These are phyloP conservation scores for Dipodascus geniculatus DNA, from an alignment of 805 yeast genomes.

Conservation along the genomic window DNA sequence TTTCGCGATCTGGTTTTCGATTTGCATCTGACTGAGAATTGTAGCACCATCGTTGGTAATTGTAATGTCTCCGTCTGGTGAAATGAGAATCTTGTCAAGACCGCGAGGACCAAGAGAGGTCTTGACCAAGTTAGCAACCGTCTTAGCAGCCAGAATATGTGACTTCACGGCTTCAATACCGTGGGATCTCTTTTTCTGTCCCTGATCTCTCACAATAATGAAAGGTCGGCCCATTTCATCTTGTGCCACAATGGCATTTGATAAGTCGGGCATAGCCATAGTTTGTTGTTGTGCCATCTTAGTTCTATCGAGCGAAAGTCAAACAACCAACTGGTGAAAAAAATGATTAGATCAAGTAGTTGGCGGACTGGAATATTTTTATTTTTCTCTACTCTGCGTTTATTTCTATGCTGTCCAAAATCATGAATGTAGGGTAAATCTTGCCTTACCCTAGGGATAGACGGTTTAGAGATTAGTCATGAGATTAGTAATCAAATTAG, in stretches of 20 bases:
- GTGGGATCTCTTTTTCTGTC: conserved; percentile 48
- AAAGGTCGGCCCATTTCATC: conserved; percentile 99
- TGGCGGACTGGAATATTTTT: conserved; percentile 2
- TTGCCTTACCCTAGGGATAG: background rate
- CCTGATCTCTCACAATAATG: conserved; percentile 87
- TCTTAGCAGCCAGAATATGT: conserved; percentile 88
- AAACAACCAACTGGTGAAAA: background rate
- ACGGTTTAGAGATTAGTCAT: no score
- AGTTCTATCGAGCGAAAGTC: background rate
- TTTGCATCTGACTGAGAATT: conserved; percentile 87
- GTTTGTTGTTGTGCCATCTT: background rate
- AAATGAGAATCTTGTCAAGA: conserved; percentile 87
- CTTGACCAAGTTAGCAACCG: conserved; percentile 84
- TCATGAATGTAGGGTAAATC: background rate
- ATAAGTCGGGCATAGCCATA: conserved; percentile 69
- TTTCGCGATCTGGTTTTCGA: conserved; percentile 93
- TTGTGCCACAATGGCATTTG: conserved; percentile 97
- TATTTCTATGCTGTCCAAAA: background rate
- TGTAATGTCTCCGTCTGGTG: conserved; percentile 96
- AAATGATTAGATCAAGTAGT: background rate
- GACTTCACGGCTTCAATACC: conserved; percentile 70
- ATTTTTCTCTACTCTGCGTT: background rate
- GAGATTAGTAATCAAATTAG: no score
- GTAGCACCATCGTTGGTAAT: conserved; percentile 99
- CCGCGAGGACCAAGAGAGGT: conserved; percentile 97